Evolutionary conservation across 2,329 filamentous ascomycete species (phyloP).

Genomic region (Ceratocystis smalleyi): DNA sequence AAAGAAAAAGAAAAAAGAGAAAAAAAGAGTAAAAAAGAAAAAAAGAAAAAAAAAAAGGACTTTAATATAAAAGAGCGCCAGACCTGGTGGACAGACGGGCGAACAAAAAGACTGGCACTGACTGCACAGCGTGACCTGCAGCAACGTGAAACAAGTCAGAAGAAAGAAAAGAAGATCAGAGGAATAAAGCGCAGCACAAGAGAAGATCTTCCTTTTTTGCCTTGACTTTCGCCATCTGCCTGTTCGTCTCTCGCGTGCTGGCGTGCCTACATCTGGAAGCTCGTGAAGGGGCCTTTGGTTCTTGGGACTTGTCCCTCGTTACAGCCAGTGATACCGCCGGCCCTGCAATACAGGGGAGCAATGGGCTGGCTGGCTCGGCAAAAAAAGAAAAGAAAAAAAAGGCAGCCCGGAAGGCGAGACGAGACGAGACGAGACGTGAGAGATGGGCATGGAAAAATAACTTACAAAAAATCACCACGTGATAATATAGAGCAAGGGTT

Average conservation of each 20-base stretch:
- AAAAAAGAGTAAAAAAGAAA: background rate
- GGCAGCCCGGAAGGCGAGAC: background rate
- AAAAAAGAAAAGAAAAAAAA: background rate
- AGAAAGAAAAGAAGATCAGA: background rate
- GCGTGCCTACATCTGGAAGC: too few species aligned
- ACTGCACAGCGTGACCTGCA: background rate
- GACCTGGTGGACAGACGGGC: background rate
- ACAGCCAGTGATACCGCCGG: background rate
- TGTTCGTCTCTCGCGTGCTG: background rate
- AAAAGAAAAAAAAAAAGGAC: background rate
- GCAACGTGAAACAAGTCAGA: constrained; percentile 1
- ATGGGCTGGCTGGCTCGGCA: background rate
- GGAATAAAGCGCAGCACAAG: background rate
- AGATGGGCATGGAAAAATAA: background rate
- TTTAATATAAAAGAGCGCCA: background rate
- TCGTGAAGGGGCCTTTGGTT: too few species aligned
- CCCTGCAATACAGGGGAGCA: background rate
- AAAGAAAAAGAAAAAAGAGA: background rate
- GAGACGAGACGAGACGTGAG: too few species aligned
- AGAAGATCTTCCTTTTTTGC: background rate
- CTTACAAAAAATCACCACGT: background rate
- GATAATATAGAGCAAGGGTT: background rate
- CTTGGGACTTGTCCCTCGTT: background rate
- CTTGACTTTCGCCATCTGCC: background rate
- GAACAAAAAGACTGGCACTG: background rate